Evolutionary conservation across 2,329 filamentous ascomycete species (phyloP), one percentile per base, ranked within the genome.

Genomic region (Rugonectria rugulosa): DNA sequence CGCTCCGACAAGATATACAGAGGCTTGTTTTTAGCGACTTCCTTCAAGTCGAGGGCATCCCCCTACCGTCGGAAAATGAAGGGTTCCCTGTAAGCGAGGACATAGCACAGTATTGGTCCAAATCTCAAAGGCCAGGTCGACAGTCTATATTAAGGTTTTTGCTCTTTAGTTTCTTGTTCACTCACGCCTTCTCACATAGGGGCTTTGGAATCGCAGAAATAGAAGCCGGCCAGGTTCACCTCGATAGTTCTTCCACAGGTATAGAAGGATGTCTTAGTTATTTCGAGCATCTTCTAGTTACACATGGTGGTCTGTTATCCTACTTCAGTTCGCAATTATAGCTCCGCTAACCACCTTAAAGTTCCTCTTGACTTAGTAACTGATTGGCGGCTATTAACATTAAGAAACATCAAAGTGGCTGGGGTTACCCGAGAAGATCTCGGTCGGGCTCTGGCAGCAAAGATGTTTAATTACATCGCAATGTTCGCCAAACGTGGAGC

Each of bases 321-420:
- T 17, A 12, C 17, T 12, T n/a, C 6, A 6, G n/a, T 23, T 21
- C n/a, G 14, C 5, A 2, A 8, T 6, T 1, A 2, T 8, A 34
- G 1, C 6, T 14, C 6, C 21, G 17, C 29, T 38, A 19, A 48
- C 27, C 27, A 8, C 31, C 14, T 20, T 17, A 3, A 27, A 54
- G 52, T 54, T 26, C 24, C 52, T 8, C 3, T 21, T 11, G 52
- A 54, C 11, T 8, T 54, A 10, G 19, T 49, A 20, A 5, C 23
- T 1, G 26, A 44, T 38, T 54, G 52, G 52, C 48, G 44, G n/a
- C 15, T 48, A 10, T 48, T 31, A n/a, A 54, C 52, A 15, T 5
- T 55, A 19, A 49, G 40, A 49, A 21, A 20, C 9, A 23, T 49
- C 19, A 32, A 55, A 26, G 38, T 45, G 2, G 24, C 45, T 6